phyloP scores from a whole-genome alignment of 2,329 filamentous ascomycete genomes.

The Tolypocladium tropicale region DNA sequence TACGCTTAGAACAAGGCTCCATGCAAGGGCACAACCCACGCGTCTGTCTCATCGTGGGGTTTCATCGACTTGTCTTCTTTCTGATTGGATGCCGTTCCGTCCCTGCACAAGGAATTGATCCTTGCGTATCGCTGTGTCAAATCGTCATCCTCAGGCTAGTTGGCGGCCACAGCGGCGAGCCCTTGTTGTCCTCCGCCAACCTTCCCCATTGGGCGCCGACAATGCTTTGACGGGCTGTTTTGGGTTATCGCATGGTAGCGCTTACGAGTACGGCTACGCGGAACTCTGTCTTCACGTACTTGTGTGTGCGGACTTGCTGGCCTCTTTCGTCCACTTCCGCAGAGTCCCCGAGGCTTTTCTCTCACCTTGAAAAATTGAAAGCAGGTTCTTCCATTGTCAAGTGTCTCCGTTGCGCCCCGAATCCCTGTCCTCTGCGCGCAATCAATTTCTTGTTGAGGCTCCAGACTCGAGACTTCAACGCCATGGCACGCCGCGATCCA shows the following conservation, averaged over 20 bases:
- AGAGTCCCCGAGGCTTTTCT: background rate
- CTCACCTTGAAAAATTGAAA: fast-evolving
- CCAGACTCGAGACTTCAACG: background rate
- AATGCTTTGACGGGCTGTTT: background rate
- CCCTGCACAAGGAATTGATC: background rate
- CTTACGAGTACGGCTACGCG: no score
- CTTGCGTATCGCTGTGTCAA: background rate
- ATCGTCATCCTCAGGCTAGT: background rate
- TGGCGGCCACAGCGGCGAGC: background rate
- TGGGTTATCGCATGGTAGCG: background rate
- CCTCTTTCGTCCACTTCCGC: no score
- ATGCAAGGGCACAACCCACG: background rate
- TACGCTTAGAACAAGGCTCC: no score
- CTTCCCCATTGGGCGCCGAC: background rate
- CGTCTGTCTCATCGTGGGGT: background rate
- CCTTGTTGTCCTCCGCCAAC: background rate
- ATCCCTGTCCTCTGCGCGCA: background rate
- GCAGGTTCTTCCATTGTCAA: background rate
- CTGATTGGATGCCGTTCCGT: background rate
- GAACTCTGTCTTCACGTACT: background rate
- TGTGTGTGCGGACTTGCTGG: background rate
- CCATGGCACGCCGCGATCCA: background rate
- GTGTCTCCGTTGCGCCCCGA: background rate
- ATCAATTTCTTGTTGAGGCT: background rate
- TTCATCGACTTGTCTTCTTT: background rate